phyloP scores from a whole-genome alignment of 805 yeast genomes.

The Candida tibetensis region DNA sequence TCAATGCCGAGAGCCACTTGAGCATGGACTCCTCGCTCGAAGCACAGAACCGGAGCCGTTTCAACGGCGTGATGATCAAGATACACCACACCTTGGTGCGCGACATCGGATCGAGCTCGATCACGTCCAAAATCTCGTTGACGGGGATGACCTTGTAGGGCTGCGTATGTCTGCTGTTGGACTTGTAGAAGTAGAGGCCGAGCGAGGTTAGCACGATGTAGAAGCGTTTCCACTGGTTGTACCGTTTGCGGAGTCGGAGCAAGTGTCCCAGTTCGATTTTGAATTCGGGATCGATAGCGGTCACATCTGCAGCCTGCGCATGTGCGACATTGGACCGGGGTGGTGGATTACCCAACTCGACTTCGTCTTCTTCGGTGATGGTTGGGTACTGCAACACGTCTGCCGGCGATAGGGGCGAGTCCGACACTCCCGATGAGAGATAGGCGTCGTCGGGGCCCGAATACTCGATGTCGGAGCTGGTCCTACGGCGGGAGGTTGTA shows the following conservation, averaged over 20 bases:
- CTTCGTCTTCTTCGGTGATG: conserved; percentile 6
- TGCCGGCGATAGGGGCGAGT: conserved; percentile 4
- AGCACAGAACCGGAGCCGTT: conserved; percentile 45
- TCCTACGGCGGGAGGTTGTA: background rate
- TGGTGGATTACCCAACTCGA: background rate
- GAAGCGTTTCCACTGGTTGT: conserved; percentile 48
- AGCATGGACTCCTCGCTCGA: conserved; percentile 45
- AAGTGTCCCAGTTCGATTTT: conserved; percentile 41
- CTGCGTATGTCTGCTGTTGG: conserved; percentile 10
- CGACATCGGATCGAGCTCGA: conserved; percentile 49
- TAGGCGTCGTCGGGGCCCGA: conserved; percentile 7
- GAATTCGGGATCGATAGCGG: conserved; percentile 20
- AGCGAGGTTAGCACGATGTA: conserved; percentile 43
- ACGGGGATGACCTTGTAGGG: conserved; percentile 30
- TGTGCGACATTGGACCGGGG: background rate
- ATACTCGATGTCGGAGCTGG: conserved; percentile 5
- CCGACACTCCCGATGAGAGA: conserved; percentile 11
- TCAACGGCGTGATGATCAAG: conserved; percentile 45
- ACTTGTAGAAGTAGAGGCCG: conserved; percentile 40
- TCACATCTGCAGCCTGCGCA: conserved; percentile 1
- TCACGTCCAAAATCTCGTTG: conserved; percentile 42
- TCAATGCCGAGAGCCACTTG: conserved; percentile 48
- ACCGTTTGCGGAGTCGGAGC: conserved; percentile 37
- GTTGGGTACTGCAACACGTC: conserved; percentile 1
- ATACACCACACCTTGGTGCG: conserved; percentile 44